Conservation (phyloP, 73 alveolate species). For the Paramecium bursaria region DNA sequence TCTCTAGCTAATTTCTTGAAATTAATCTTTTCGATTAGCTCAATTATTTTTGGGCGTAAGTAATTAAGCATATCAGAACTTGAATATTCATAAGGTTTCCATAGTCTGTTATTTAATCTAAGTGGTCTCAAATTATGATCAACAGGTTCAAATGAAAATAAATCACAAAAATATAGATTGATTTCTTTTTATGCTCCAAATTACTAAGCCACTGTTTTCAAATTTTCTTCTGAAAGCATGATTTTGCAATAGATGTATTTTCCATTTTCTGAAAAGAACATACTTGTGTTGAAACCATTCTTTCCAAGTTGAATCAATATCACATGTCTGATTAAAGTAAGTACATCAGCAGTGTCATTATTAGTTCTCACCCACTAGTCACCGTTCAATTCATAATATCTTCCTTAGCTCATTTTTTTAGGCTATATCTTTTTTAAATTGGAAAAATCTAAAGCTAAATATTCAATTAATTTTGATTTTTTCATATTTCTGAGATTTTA, state of each 20-base stretch:
- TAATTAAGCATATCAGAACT: neutral
- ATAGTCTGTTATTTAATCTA: constrained; percentile 18
- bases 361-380: constrained; percentile 36
- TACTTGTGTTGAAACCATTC: neutral
- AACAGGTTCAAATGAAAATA: constrained; percentile 32
- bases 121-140: constrained; percentile 16
- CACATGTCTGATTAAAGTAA: neutral
- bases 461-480: too few species aligned
- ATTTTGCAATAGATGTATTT: neutral
- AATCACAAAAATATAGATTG: constrained; percentile 5
- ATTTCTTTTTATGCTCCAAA: neutral
- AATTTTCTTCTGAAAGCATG: constrained; percentile 4
- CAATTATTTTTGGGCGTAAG: constrained; percentile 19
- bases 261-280: constrained; percentile 2
- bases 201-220: constrained; percentile 8
- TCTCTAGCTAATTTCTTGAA: constrained; percentile 39
- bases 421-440: too few species aligned
- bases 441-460: too few species aligned
- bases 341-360: constrained; percentile 17
- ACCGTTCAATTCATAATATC: too few species aligned
- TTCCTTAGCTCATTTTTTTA: too few species aligned
- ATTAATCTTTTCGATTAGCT: neutral
- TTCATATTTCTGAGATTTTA: too few species aligned
- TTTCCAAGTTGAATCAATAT: neutral
- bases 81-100: constrained; percentile 24